Evolutionary conservation across 495 filamentous ascomycete genomes (phyloP).

Genomic region (Acidomyces sp.): DNA sequence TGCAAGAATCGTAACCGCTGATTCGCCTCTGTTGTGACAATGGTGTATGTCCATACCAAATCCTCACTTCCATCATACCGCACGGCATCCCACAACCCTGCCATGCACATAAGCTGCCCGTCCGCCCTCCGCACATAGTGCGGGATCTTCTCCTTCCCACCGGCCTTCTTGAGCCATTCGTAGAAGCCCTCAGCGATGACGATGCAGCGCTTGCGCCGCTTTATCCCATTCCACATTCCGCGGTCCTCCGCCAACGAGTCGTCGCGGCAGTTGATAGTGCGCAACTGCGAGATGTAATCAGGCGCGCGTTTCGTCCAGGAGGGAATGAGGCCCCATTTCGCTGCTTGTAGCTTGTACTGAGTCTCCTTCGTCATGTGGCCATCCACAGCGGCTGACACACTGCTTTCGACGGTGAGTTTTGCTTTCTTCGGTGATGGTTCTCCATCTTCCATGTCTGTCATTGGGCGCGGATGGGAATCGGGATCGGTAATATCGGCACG

Average conservation of each 20-base stretch:
- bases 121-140: conserved; percentile 73
- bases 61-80: conserved; percentile 62
- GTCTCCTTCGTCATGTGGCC: conserved; percentile 23
- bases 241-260: conserved; percentile 64
- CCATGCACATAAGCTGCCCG: conserved; percentile 73
- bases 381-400: background rate
- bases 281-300: conserved; percentile 60
- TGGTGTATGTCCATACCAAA: conserved; percentile 70
- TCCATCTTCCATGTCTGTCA: conserved; percentile 14
- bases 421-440: conserved; percentile 13
- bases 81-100: conserved; percentile 84
- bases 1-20: conserved; percentile 72
- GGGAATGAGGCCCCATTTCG: conserved; percentile 85
- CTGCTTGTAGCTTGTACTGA: conserved; percentile 74
- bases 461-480: conserved; percentile 16
- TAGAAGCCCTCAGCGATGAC: conserved; percentile 87
- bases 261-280: conserved; percentile 90
- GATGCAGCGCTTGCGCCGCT: conserved; percentile 72
- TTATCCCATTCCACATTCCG: conserved; percentile 89
- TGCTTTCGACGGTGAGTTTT: conserved; percentile 11
- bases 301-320: conserved; percentile 82
- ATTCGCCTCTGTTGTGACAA: conserved; percentile 81
- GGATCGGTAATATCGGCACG: conserved; percentile 54
- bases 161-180: conserved; percentile 82
- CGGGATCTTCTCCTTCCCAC: conserved; percentile 65